Conservation (phyloP, 176 grass and related monocot genomes). For the Lolium perenne region DNA sequence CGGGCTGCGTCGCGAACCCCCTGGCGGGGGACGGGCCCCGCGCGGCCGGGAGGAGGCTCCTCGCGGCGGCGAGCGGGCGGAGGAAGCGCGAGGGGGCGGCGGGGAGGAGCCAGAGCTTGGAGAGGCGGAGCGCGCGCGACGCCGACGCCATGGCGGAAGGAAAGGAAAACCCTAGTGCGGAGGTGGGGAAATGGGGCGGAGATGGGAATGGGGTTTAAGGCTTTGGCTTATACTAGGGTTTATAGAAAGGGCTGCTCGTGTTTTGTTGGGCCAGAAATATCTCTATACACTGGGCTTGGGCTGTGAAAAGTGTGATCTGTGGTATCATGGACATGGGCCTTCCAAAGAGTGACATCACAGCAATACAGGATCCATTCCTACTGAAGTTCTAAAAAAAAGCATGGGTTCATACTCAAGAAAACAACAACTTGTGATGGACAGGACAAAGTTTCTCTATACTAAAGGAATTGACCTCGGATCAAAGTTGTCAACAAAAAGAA, state of each 20-base stretch:
- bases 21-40: background rate
- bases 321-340: background rate
- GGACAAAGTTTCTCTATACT: no score
- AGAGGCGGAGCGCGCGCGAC: slow-evolving; percentile 17
- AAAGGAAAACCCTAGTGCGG: slow-evolving; percentile 13
- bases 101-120: background rate
- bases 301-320: background rate
- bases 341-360: no score
- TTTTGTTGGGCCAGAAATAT: background rate
- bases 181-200: background rate
- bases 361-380: no score
- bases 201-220: background rate
- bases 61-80: slow-evolving; percentile 31
- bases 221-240: background rate
- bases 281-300: background rate
- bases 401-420: no score
- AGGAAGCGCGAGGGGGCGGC: slow-evolving; percentile 8
- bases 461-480: no score
- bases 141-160: slow-evolving; percentile 19
- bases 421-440: no score
- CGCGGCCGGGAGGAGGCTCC: slow-evolving; percentile 4
- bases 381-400: no score
- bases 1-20: slow-evolving; percentile 59
- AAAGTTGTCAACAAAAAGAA: no score
- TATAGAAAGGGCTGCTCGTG: background rate